Base-by-base conservation (phyloP, 2,329 filamentous ascomycete species). In the Claviceps monticola region DNA sequence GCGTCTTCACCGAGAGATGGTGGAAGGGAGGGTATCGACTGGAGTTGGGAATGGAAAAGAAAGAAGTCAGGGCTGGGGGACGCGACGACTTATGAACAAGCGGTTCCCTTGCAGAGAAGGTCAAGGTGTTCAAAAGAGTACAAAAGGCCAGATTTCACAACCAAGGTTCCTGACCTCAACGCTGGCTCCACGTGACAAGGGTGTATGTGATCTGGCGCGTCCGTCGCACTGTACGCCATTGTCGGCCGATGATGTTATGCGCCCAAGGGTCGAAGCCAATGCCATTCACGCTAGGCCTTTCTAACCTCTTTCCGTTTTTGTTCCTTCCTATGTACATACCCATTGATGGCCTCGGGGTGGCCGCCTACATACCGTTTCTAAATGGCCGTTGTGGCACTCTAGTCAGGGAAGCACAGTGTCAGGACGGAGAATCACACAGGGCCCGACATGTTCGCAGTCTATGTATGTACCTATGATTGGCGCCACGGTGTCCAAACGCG, bases 71-170 rank as follows among this genome's bases (percentile, higher is more conserved):
- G 56, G 58, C 59, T 59, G 56, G 58, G 55, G 62, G 61, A 59
- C 57, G 55, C 56, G 52, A 58, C 57, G 53, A 60, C 66, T 70
- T 71, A 69, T 64, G 64, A 69, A 66, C 58, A 48, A 42, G 39
- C 41, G 21, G 36, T 46, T 19, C n/a, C 49, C 55, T 56, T 56
- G 57, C 60, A 61, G 60, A 66, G 67, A 67, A 64, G 60, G 62
- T 67, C 60, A 60, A 72, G 64, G 69, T 73, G 70, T 72, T 69
- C 69, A 71, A 43, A 52, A 52, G 60, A 68, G 63, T 60, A 64
- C 63, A 69, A 71, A 70, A 74, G 71, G 71, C 71, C 71, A 74
- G 69, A 73, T 74, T 72, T 70, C 70, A 71, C 62, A 58, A 14
- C 63, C 63, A 53, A 49, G 50, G 51, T 53, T 46, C 49, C 52